Conservation (phyloP, 352 stramenopile species). For the Phytophthora vignae region DNA sequence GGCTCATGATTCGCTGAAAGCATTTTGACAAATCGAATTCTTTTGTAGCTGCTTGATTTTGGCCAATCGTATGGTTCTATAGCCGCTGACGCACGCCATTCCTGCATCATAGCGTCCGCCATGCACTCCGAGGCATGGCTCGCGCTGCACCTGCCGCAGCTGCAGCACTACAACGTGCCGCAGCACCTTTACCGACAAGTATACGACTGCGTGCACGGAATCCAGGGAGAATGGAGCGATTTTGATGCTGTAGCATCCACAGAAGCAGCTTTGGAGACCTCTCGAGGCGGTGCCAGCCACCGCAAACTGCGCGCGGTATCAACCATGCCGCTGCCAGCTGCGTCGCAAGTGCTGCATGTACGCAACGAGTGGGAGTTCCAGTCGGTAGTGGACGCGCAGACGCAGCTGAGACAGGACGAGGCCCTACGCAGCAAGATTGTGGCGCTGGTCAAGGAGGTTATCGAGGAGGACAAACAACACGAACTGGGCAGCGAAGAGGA, state of each 20-base stretch:
- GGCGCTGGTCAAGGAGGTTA: slow-evolving; percentile 17
- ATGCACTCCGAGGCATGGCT: slow-evolving; percentile 44
- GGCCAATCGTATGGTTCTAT: slow-evolving; percentile 10
- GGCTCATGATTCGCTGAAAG: background rate
- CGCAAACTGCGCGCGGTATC: slow-evolving; percentile 38
- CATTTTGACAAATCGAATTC: background rate
- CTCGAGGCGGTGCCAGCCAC: slow-evolving; percentile 7
- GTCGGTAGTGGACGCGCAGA: slow-evolving; percentile 48
- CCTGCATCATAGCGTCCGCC: slow-evolving; percentile 19
- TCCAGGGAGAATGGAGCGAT: slow-evolving; percentile 22
- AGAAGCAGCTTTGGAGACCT: background rate
- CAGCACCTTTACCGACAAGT: slow-evolving; percentile 40
- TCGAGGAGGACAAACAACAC: slow-evolving; percentile 7
- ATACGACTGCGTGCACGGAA: slow-evolving; percentile 43
- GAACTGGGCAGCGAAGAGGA: slow-evolving; percentile 22
- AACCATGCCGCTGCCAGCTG: slow-evolving; percentile 16
- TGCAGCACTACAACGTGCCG: slow-evolving; percentile 51
- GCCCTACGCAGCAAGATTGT: slow-evolving; percentile 36
- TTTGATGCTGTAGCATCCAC: slow-evolving; percentile 33
- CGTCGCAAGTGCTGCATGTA: slow-evolving; percentile 34
- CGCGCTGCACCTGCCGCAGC: slow-evolving; percentile 46
- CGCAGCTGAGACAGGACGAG: slow-evolving; percentile 40
- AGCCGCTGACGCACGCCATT: slow-evolving; percentile 8
- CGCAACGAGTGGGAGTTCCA: slow-evolving; percentile 50
- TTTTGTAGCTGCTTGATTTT: slow-evolving; percentile 1